Evolutionary conservation across 768 basidiomycete genomes (phyloP), one percentile per base, ranked within the genome.

Genomic region (Panus rudis): DNA sequence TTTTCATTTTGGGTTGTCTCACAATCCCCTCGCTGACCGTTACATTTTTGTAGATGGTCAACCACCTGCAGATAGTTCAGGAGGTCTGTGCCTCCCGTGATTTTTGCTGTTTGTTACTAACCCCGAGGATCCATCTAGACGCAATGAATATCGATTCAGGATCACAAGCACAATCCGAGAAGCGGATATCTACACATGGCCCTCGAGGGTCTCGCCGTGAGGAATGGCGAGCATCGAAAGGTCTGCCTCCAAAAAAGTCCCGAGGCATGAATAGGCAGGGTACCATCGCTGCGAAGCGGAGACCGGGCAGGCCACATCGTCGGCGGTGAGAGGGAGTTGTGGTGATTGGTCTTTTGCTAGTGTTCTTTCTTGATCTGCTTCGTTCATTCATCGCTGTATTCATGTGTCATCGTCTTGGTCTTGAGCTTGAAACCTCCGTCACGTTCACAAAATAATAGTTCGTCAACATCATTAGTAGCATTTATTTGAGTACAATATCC

Each of bases 151-250:
- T 81, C 31, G 82, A 87, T 34, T 45, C 51, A 3, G 50, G 56
- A 21, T 32, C 55, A 20, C 46, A 55, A n/a, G 42, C 61, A 20
- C 61, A 62, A 35, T 51, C 53, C 43, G 47, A 54, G 35, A 57
- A 59, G 45, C 57, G 44, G 53, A 70, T 92, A 49, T 92, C 90
- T 7, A 93, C 91, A 3, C 87, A 92, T 53, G 91, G 90, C 11
- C 75, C 81, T 3, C 78, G 89, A 24, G 68, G 72, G 39, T 84
- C 86, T 37, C 69, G 91, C 47, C 71, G 86, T 49, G 90, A 91
- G 58, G 71, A 79, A 51, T 93, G 91, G 91, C 69, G 89, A 58
- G 65, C 65, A 43, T 82, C 89, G 19, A 93, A 91, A 59, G 91
- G 91, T 23, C 55, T 87, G 61, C 56, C 67, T 6, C 63, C 78